A percentile compares a stretch with the other conserved stretches of the same genome.
Conservation (phyloP, 768 basidiomycete species). For the Lactarius quietus region DNA sequence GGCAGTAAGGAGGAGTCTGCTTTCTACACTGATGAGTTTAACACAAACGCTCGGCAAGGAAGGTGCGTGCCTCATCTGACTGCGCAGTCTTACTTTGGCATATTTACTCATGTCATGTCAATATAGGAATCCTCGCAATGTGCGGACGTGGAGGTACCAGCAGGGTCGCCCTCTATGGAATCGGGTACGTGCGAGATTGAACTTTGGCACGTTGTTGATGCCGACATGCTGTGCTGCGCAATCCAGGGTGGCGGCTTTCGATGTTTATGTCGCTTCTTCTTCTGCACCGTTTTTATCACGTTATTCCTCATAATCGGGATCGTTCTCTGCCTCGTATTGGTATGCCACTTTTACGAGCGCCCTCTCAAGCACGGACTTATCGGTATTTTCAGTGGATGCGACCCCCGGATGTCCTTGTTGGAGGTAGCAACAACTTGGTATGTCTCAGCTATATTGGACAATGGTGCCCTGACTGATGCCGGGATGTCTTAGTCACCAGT, state of each 20-base stretch:
- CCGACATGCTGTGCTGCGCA: conserved; percentile 45
- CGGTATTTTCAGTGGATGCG: conserved; percentile 58
- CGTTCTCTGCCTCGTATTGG: conserved; percentile 62
- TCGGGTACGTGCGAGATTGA: conserved; percentile 11
- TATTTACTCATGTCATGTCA: neutral
- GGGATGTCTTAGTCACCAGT: neutral
- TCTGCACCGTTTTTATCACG: conserved; percentile 65
- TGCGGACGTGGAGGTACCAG: conserved; percentile 23
- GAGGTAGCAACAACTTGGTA: conserved; percentile 40
- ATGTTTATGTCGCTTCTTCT: conserved; percentile 68
- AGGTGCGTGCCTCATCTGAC: conserved; percentile 8
- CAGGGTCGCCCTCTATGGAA: conserved; percentile 25
- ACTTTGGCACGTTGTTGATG: neutral
- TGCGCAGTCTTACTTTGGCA: neutral
- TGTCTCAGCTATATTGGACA: conserved; percentile 38
- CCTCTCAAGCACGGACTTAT: conserved; percentile 10
- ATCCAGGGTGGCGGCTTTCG: conserved; percentile 54
- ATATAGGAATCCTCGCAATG: conserved; percentile 11
- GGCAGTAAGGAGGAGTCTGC: conserved; percentile 12
- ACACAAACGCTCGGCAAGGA: neutral
- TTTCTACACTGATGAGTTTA: conserved; percentile 6
- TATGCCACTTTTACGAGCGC: conserved; percentile 35
- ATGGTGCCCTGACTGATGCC: neutral
- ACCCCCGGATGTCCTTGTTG: conserved; percentile 65
- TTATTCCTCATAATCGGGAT: conserved; percentile 66